A percentile compares a stretch with the other conserved stretches of the same genome.
These are phyloP conservation scores for Paragyromitra xinjiangensis DNA, from an alignment of 495 filamentous ascomycete genomes.

Conservation along the genomic window DNA sequence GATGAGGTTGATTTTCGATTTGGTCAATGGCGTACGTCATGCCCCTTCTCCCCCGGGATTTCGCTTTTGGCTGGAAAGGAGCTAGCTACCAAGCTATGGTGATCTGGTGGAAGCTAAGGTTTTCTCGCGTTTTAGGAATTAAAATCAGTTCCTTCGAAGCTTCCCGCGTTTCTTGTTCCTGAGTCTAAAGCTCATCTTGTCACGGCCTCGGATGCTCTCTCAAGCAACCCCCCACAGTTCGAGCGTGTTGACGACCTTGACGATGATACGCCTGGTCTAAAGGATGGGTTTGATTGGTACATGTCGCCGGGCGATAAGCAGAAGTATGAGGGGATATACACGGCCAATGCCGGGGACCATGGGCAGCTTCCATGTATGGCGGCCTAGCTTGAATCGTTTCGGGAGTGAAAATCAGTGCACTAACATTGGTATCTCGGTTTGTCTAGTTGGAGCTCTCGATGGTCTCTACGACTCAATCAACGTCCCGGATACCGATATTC, in stretches of 20 bases:
- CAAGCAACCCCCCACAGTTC: slow-evolving; percentile 76
- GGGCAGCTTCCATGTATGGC: slow-evolving; percentile 79
- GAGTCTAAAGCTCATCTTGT: slow-evolving; percentile 97
- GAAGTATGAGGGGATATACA: slow-evolving; percentile 97
- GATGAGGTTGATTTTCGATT: slow-evolving; percentile 95
- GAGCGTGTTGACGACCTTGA: slow-evolving; percentile 75
- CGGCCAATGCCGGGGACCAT: slow-evolving; percentile 81
- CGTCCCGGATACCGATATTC: slow-evolving; percentile 93
- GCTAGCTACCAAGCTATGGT: slow-evolving; percentile 23
- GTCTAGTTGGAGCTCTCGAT: slow-evolving; percentile 76
- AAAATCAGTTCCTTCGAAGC: slow-evolving; percentile 76
- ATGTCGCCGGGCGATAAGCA: slow-evolving; percentile 89
- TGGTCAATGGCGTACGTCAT: slow-evolving; percentile 86
- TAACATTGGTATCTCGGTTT: slow-evolving; percentile 13
- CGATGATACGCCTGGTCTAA: slow-evolving; percentile 81
- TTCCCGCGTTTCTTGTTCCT: slow-evolving; percentile 96
- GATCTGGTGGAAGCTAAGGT: slow-evolving; percentile 27
- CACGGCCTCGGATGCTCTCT: slow-evolving; percentile 83
- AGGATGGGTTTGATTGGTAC: slow-evolving; percentile 99
- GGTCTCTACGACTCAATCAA: slow-evolving; percentile 89
- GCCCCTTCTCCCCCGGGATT: slow-evolving; percentile 1
- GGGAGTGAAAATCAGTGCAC: neutral
- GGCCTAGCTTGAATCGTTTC: neutral
- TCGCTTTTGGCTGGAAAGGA: neutral
- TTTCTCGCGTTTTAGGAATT: slow-evolving; percentile 71